Base-by-base conservation (phyloP, 129 eudicot species). In the Chrysanthemum seticuspe region DNA sequence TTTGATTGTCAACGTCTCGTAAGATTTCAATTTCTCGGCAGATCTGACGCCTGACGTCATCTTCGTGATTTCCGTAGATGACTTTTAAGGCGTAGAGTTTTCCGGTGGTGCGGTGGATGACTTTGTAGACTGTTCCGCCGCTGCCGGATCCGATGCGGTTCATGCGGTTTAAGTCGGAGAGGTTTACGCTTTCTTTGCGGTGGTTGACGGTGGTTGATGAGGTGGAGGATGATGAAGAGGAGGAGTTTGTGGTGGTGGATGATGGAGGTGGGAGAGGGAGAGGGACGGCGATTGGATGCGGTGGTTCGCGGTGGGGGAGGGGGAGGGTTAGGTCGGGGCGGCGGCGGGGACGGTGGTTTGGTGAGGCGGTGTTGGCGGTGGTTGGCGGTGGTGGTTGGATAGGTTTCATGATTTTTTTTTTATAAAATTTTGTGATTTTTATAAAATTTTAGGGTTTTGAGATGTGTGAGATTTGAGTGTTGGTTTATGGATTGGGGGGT, bases 71-170 rank as follows among this genome's bases (percentile, higher is more conserved):
- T 9, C 96, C 96, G 79, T 89, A 83, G 16, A 91, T 88, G 0
- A 91, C 97, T 58, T 89, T 88, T 10, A 91, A 86, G n/a, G 97
- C 97, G 63, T 78, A 91, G 48, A 72, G 25, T 19, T 61, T 76
- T 0, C 84, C 82, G 25, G 96, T 73, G 13, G 96, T 87, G 2
- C 93, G 93, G 85, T 91, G 96, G 56, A 77, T 63, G 68, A 88
- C 97, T 61, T 91, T 88, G 67, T 91, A 91, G 54, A 91, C 96
- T 1, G 96, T 91, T n/a, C 97, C 97, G 60, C 96, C 97, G 74
- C 81, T 73, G 66, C 97, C 97, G 74, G 84, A 77, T 4, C 97
- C 97, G 85, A 91, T 85, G 14, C 97, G 81, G 85, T 83, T 88
- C 73, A 84, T 50, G 0, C 90, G 85, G 76, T 88, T 88, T 15